Percentiles rank a stretch among this genome's conserved stretches.
phyloP scores from a whole-genome alignment of 2,329 filamentous ascomycete genomes.

The Calonectria ilicicola region DNA sequence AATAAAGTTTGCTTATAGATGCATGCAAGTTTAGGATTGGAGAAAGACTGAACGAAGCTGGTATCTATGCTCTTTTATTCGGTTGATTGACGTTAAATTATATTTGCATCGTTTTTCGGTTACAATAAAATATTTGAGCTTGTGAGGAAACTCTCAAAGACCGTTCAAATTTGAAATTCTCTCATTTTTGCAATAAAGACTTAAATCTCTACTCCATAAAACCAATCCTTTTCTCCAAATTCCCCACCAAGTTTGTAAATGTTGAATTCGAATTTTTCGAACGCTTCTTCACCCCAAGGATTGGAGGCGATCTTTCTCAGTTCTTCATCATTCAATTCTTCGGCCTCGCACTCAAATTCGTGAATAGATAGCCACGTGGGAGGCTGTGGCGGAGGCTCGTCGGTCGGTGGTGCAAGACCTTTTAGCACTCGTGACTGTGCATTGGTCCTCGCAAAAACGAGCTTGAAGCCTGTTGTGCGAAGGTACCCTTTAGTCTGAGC shows the following conservation, averaged over 20 bases:
- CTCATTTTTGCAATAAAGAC: too few species aligned
- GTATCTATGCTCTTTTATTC: too few species aligned
- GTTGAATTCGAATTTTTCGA: neutral
- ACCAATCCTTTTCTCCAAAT: constrained; percentile 3
- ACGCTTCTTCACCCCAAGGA: neutral
- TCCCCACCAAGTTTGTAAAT: neutral
- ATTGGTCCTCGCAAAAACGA: neutral
- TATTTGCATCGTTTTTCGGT: too few species aligned
- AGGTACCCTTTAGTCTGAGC: neutral
- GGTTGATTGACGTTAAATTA: too few species aligned
- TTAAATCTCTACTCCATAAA: neutral
- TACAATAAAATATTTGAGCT: neutral
- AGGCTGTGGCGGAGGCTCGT: neutral
- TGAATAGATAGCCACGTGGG: neutral
- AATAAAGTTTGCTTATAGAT: too few species aligned
- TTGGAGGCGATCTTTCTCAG: neutral
- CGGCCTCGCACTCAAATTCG: neutral
- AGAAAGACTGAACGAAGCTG: too few species aligned
- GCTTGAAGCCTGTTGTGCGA: neutral
- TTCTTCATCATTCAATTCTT: neutral
- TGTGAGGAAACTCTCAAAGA: neutral
- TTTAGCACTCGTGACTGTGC: neutral
- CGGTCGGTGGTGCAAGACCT: neutral
- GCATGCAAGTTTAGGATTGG: too few species aligned
- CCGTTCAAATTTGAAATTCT: neutral